These are phyloP conservation scores for Sordariomycetes sp. DNA, from an alignment of 2,329 filamentous ascomycete species.

Conservation along the genomic window DNA sequence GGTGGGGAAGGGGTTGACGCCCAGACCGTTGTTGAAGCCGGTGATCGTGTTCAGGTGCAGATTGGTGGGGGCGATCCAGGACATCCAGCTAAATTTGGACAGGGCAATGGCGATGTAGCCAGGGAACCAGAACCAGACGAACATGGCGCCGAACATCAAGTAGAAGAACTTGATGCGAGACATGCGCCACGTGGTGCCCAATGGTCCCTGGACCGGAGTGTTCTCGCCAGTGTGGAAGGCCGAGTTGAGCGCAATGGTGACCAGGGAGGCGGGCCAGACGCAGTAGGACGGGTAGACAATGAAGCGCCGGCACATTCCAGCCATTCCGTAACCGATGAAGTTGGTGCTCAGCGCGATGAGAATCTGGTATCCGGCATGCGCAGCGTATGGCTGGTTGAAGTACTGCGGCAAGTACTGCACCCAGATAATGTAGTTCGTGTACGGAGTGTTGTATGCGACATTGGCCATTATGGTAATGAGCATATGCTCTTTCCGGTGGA, in stretches of 20 bases:
- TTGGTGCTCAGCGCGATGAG: conserved; percentile 45
- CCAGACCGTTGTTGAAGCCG: conserved; percentile 33
- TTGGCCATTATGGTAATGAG: conserved; percentile 56
- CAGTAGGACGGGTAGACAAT: conserved; percentile 46
- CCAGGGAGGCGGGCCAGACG: conserved; percentile 48
- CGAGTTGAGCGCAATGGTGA: conserved; percentile 44
- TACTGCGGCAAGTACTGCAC: conserved; percentile 41
- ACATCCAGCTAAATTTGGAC: conserved; percentile 46
- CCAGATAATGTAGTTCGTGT: conserved; percentile 47
- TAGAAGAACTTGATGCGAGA: conserved; percentile 44
- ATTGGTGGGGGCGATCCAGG: conserved; percentile 43
- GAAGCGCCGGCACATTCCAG: conserved; percentile 43
- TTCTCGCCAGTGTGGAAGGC: conserved; percentile 40
- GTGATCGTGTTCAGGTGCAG: conserved; percentile 30
- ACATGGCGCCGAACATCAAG: conserved; percentile 40
- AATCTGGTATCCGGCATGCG: conserved; percentile 44
- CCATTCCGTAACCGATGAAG: conserved; percentile 50
- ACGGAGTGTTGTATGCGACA: conserved; percentile 41
- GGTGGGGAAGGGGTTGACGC: conserved; percentile 35
- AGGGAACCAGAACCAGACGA: conserved; percentile 50
- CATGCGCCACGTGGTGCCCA: conserved; percentile 33
- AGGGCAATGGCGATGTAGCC: conserved; percentile 43
- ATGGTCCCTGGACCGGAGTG: conserved; percentile 28
- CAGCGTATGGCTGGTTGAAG: conserved; percentile 45
- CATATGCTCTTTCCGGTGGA: conserved; percentile 53